Evolutionary conservation across 2,329 filamentous ascomycete genomes (phyloP).

Genomic region (Nemania diffusa): DNA sequence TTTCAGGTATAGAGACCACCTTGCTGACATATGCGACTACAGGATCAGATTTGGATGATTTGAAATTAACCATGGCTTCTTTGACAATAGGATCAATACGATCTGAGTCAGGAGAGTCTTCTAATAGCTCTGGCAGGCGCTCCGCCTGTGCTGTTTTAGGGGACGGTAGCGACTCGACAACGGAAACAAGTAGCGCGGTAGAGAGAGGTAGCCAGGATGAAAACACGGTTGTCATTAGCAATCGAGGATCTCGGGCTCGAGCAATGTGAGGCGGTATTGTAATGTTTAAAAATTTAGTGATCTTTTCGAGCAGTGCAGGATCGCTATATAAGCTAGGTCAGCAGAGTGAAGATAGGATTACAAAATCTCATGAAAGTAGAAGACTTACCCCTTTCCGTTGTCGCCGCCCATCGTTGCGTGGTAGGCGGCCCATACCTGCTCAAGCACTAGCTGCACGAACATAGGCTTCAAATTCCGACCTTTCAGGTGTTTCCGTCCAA

Average conservation of each 20-base stretch:
- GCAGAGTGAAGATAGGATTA: slow-evolving; percentile 24
- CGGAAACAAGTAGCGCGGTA: slow-evolving; percentile 90
- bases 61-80: slow-evolving; percentile 85
- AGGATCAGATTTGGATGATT: slow-evolving; percentile 74
- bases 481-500: slow-evolving; percentile 91
- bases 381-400: slow-evolving; percentile 78
- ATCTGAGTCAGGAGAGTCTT: slow-evolving; percentile 79
- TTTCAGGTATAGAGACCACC: slow-evolving; percentile 95
- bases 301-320: slow-evolving; percentile 85
- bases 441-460: slow-evolving; percentile 95
- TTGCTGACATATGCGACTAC: slow-evolving; percentile 97
- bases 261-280: slow-evolving; percentile 85
- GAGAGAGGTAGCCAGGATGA: slow-evolving; percentile 91
- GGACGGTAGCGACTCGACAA: slow-evolving; percentile 90
- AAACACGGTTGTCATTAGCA: slow-evolving; percentile 88
- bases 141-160: slow-evolving; percentile 82
- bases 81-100: slow-evolving; percentile 75
- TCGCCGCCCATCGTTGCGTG: slow-evolving; percentile 86
- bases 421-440: slow-evolving; percentile 96
- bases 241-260: slow-evolving; percentile 82
- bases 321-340: slow-evolving; percentile 64
- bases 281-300: slow-evolving; percentile 89
- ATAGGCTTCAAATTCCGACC: slow-evolving; percentile 92
- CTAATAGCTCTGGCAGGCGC: slow-evolving; percentile 81
- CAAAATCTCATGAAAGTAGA: neutral